Evolutionary conservation across 805 yeast species (phyloP).

Genomic region (Yarrowia sp.): DNA sequence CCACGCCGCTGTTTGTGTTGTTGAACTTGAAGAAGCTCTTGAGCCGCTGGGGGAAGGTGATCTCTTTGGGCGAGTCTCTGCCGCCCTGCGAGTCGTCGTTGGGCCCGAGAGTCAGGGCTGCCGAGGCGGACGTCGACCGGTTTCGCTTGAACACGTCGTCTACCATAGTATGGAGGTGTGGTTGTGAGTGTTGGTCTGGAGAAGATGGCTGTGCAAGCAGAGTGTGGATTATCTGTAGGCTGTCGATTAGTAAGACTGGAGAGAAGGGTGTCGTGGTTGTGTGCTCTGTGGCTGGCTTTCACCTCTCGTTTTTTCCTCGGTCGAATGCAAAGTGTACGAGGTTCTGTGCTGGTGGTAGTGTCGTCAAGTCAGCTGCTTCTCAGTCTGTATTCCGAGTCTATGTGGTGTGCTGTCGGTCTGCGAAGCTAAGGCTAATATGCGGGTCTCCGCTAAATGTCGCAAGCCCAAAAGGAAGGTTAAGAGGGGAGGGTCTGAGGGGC

Average conservation of each 20-base stretch:
- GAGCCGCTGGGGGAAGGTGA: slow-evolving; percentile 47
- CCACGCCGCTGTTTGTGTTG: slow-evolving; percentile 40
- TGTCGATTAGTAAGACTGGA: too few species aligned
- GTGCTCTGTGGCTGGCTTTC: too few species aligned
- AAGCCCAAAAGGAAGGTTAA: slow-evolving; percentile 28
- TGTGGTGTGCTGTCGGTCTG: slow-evolving; percentile 4
- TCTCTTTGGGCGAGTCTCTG: slow-evolving; percentile 11
- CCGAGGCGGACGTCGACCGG: slow-evolving; percentile 32
- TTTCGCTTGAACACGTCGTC: slow-evolving; percentile 37
- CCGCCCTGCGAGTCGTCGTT: neutral
- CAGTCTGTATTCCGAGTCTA: neutral
- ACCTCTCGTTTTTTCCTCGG: too few species aligned
- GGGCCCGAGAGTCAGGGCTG: slow-evolving; percentile 25
- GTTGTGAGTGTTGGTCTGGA: neutral
- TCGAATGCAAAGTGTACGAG: neutral
- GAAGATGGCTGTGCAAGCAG: slow-evolving; percentile 1
- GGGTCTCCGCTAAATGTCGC: slow-evolving; percentile 35
- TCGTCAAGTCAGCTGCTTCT: slow-evolving; percentile 1
- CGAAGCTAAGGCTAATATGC: slow-evolving; percentile 27
- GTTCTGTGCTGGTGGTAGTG: neutral
- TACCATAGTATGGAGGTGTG: neutral
- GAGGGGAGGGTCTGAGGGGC: slow-evolving; percentile 12
- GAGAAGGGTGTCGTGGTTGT: too few species aligned
- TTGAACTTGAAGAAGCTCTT: slow-evolving; percentile 48
- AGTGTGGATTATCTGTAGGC: too few species aligned